phyloP scores from a whole-genome alignment of 371 early-diverging fungal genomes.

The Mucor racemosus region DNA sequence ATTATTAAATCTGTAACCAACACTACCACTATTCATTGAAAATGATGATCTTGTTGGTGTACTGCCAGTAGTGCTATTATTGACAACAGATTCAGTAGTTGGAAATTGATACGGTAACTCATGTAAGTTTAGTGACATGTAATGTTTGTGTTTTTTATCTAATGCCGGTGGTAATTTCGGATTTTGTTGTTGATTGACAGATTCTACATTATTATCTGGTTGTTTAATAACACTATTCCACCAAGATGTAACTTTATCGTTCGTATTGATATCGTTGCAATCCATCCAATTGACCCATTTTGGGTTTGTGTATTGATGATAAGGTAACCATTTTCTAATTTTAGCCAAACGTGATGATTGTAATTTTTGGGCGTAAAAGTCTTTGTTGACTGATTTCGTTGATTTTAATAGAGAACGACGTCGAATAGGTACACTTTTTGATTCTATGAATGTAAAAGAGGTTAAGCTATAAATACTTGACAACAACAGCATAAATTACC shows the following conservation, averaged over 20 bases:
- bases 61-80: conserved; percentile 1
- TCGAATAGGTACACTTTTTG: conserved; percentile 23
- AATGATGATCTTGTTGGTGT: conserved; percentile 11
- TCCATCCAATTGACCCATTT: conserved; percentile 24
- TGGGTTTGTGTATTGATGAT: background rate
- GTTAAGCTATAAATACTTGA: too few relatives aligned
- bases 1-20: conserved; percentile 23
- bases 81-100: background rate
- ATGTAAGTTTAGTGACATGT: conserved; percentile 16
- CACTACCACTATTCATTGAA: background rate
- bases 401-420: background rate
- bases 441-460: conserved; percentile 5
- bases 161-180: background rate
- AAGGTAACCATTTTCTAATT: conserved; percentile 19
- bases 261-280: background rate
- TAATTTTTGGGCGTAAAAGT: conserved; percentile 8
- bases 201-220: background rate
- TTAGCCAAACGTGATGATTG: conserved; percentile 18
- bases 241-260: conserved; percentile 11
- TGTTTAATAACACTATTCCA: conserved; percentile 13
- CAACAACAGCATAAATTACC: background rate
- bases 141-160: conserved; percentile 5
- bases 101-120: conserved; percentile 18
- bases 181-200: background rate
- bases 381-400: background rate